phyloP scores from a whole-genome alignment of 2,329 filamentous ascomycete genomes.

The Rugonectria rugulosa region DNA sequence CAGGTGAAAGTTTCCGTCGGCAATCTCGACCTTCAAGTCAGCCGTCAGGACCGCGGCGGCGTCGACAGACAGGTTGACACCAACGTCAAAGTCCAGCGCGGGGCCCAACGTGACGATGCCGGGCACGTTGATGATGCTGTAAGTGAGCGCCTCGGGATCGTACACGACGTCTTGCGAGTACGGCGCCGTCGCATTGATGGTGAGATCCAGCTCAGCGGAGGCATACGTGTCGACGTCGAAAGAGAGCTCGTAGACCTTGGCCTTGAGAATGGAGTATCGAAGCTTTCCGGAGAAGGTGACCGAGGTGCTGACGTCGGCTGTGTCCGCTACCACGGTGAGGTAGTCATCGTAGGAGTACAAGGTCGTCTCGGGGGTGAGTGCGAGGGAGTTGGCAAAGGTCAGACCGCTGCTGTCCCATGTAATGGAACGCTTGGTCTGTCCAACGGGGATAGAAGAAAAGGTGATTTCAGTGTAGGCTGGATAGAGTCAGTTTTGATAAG shows the following conservation, averaged over 20 bases:
- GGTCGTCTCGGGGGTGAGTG: constrained; percentile 9
- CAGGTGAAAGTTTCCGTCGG: constrained; percentile 48
- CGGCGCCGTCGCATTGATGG: constrained; percentile 43
- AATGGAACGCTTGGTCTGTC: constrained; percentile 13
- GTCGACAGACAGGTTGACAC: constrained; percentile 45
- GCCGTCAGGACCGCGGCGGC: constrained; percentile 43
- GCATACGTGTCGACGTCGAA: constrained; percentile 53
- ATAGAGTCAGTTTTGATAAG: background rate
- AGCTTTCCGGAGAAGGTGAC: constrained; percentile 52
- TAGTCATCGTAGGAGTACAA: constrained; percentile 24
- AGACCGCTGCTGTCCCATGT: constrained; percentile 13
- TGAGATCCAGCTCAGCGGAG: constrained; percentile 46
- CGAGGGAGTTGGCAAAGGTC: constrained; percentile 17
- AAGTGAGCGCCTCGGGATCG: constrained; percentile 46
- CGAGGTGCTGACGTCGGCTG: constrained; percentile 40
- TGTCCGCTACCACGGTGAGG: constrained; percentile 21
- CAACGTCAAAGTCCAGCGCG: constrained; percentile 46
- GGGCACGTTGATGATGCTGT: constrained; percentile 48
- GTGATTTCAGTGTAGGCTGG: constrained; percentile 22
- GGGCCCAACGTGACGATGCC: constrained; percentile 50
- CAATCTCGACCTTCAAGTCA: constrained; percentile 42
- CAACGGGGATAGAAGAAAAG: constrained; percentile 24
- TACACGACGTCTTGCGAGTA: constrained; percentile 46
- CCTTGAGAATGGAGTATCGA: constrained; percentile 48
- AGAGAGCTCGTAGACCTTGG: constrained; percentile 46